Evolutionary conservation across 306 rosid species (phyloP), one percentile per base, ranked within the genome.

Genomic region (Prunus davidiana): DNA sequence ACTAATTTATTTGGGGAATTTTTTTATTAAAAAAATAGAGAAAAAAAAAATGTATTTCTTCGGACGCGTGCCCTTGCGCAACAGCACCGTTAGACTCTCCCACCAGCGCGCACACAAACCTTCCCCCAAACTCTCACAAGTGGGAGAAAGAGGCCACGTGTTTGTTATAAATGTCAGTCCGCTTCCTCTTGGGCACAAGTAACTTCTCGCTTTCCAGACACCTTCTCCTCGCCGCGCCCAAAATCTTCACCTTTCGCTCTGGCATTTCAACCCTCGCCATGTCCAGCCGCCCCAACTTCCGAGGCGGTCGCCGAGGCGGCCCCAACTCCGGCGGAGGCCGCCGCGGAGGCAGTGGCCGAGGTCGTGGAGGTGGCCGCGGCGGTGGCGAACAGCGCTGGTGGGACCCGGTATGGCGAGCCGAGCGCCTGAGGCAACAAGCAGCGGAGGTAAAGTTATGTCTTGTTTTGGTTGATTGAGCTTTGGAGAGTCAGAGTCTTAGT

Each of bases 331-430:
- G 86, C 3, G 76, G 87, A 27, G 69, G 91, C 15, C 78, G 86
- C 5, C 85, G 87, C 3, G 80, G 88, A 0, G 89, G 96, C 3
- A 83, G 96, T 12, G 86, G 89, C 8, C 86, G 89, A 0, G 84
- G 80, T 0, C 74, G 83, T 0, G 73, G 88, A 3, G 80, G 92
- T 7, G 75, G 96, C 0, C 86, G 97, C 0, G 89, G 97, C 5
- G 84, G 97, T 20, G 93, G 96, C 11, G 98, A 90, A 55, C 95
- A 94, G 69, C 87, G 96, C 28, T 94, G 98, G 98, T 92, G 97
- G 98, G 98, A 92, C 85, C 98, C 98, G 1, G 95, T 80, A 2
- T 94, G 97, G 98, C 93, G 98, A 30, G 98, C 98, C 0, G 96
- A 92, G 83, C 91, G 97, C 16, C 88, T 94, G 32, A 80, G 88